phyloP scores from a whole-genome alignment of 345 rosid genomes.

The Brassica incana region DNA sequence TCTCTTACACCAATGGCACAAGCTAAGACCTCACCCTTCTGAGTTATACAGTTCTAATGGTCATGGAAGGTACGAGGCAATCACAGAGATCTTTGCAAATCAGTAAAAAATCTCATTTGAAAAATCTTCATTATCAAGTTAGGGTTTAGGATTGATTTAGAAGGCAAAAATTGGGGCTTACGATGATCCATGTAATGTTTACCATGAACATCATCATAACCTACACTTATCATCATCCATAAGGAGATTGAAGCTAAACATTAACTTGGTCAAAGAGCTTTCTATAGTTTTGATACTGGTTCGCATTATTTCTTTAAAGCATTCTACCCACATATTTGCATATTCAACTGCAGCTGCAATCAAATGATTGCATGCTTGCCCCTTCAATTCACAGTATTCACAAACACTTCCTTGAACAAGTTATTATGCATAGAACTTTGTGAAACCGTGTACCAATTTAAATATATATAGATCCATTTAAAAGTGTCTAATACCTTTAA shows the following conservation, averaged over 20 bases:
- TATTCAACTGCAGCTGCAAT: too few relatives aligned
- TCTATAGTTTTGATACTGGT: too few relatives aligned
- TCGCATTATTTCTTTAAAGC: too few relatives aligned
- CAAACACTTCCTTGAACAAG: too few relatives aligned
- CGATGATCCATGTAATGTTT: constrained; percentile 10
- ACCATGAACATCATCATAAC: constrained; percentile 9
- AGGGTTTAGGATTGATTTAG: neutral
- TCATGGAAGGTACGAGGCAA: constrained; percentile 64
- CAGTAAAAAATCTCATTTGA: neutral
- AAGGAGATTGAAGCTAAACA: constrained; percentile 26
- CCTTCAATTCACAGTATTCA: too few relatives aligned
- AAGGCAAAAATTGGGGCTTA: constrained; percentile 6
- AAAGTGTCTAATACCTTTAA: too few relatives aligned
- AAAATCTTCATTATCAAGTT: neutral
- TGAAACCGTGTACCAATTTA: too few relatives aligned
- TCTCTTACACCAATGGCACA: constrained; percentile 68
- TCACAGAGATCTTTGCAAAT: constrained; percentile 59
- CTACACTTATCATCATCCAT: constrained; percentile 20
- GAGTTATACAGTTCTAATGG: constrained; percentile 62
- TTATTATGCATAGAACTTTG: too few relatives aligned
- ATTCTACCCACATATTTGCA: too few relatives aligned
- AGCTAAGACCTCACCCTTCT: constrained; percentile 60
- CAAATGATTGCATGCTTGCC: too few relatives aligned
- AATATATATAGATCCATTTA: too few relatives aligned
- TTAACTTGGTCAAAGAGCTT: neutral